Evolutionary conservation across 2,329 filamentous ascomycete genomes (phyloP), one percentile per base, ranked within the genome.

Genomic region (Sarocladium oryzae): DNA sequence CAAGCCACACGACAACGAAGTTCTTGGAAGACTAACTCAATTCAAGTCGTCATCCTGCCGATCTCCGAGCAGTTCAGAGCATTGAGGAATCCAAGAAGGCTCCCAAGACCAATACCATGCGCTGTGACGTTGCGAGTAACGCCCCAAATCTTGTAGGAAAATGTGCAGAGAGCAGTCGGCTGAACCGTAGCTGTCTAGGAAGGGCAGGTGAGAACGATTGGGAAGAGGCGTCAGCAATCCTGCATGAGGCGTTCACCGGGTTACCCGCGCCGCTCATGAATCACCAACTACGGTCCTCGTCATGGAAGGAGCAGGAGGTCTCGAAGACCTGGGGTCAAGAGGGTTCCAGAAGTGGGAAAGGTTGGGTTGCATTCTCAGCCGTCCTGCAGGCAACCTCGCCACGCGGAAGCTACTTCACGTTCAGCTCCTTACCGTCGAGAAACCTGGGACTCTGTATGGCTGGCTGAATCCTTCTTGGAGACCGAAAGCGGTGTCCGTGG

Each of bases 291-390:
- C 37, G 18, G 10, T 5, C 6, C 37, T 41, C 18, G n/a, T n/a
- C 37, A 20, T 24, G 9, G 16, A 37, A 37, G 35, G n/a, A n/a
- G n/a, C n/a, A n/a, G n/a, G 35, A 6, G 16, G n/a, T n/a, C 10
- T 6, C 10, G 35, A n/a, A 6, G n/a, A 6, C n/a, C n/a, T 10
- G 35, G 35, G 18, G 7, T n/a, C 10, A 23, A n/a, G 6, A 40
- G 37, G 37, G 37, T 28, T 20, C 21, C 23, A 7, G 23, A 43
- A 26, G 23, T 26, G 23, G 40, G 23, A 26, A 26, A 16, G 21
- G 16, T n/a, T 18, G 43, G 43, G 43, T 48, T 48, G 43, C 43
- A 48, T 48, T 15, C 43, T 33, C 43, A 48, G 43, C 43, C 43
- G 43, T 33, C 43, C 43, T 48, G 43, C 43, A 48, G 43, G 26